Base-by-base conservation (phyloP, 2,329 filamentous ascomycete species). In the Exophiala sideris region DNA sequence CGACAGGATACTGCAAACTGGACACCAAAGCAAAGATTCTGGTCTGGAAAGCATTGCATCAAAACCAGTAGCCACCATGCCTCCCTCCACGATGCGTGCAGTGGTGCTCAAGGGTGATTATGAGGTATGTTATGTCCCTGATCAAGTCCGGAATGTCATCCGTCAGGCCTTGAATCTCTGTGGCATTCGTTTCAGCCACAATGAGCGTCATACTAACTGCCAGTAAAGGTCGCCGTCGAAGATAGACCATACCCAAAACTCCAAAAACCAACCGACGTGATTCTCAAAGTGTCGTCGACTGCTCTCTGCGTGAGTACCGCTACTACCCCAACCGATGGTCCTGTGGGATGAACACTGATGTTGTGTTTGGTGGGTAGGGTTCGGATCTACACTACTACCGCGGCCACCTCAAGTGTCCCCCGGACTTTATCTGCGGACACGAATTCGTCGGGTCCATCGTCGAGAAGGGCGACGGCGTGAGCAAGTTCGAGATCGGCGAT, bases 311-410 rank as follows among this genome's bases (percentile, higher is more conserved):
- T 60, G 46, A 60, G 59, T 49, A 11, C 9, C 21, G n/a, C 16
- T 14, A 24, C 42, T 9, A 34, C 29, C 16, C 42, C 24, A 14
- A 21, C 10, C 21, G n/a, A 36, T 32, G 35, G 5, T 9, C 11
- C 29, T 32, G 14, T 39, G 11, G 7, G 16, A 16, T 12, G 14
- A 7, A 40, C 11, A 40, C 3, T 18, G 16, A 18, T 18, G 16
- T 18, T 18, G 16, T 18, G 16, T 18, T 18, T 8, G 7, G 24
- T 5, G 24, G 24, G 1, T 80, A 79, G 64, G 79, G 79, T 21
- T 77, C 76, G 0, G 80, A 83, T 61, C 67, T 83, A 11, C 80
- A 84, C 62, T 82, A 82, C 59, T 67, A 73, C 56, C 76, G 79
- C 52, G 80, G 80, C n/a, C 73, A 82, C 59, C 71, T 79, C 0